phyloP scores from a whole-genome alignment of 1,284 basidiomycete genomes.

The Fomes fomentarius region DNA sequence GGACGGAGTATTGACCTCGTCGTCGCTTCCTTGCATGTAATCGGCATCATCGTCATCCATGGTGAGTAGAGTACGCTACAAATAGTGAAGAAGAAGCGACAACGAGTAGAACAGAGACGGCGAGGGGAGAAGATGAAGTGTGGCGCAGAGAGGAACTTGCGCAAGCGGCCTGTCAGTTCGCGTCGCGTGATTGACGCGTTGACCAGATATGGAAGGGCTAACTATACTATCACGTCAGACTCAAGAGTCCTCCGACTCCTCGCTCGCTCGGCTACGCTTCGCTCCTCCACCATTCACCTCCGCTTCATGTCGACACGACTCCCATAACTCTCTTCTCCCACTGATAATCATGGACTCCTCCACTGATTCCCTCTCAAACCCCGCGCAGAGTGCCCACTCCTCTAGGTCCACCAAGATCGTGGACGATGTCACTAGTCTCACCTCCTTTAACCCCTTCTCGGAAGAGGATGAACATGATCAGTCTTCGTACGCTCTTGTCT shows the following conservation, averaged over 20 bases:
- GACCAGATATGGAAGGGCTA: slow-evolving; percentile 10
- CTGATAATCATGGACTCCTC: slow-evolving; percentile 18
- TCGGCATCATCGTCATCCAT: slow-evolving; percentile 92
- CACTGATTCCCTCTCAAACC: slow-evolving; percentile 16
- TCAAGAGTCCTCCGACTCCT: too few relatives aligned
- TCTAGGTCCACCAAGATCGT: slow-evolving; percentile 61
- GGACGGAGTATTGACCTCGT: slow-evolving; percentile 57
- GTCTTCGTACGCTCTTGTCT: slow-evolving; percentile 78
- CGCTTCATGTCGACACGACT: slow-evolving; percentile 8
- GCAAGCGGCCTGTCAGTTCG: slow-evolving; percentile 9
- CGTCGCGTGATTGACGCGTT: slow-evolving; percentile 24
- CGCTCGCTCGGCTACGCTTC: neutral
- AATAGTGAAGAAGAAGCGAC: neutral
- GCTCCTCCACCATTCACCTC: slow-evolving; percentile 6
- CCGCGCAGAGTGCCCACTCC: slow-evolving; percentile 36
- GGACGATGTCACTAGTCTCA: slow-evolving; percentile 73
- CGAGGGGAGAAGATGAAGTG: neutral
- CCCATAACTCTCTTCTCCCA: slow-evolving; percentile 4
- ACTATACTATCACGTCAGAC: slow-evolving; percentile 10
- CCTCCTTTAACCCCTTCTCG: slow-evolving; percentile 84
- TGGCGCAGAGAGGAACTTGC: slow-evolving; percentile 5
- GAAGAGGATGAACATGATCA: slow-evolving; percentile 87
- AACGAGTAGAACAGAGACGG: neutral
- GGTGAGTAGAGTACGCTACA: slow-evolving; percentile 9
- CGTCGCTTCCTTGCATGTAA: slow-evolving; percentile 86